Conservation (phyloP, 305 asterid species). For the Ajuga reptans region DNA sequence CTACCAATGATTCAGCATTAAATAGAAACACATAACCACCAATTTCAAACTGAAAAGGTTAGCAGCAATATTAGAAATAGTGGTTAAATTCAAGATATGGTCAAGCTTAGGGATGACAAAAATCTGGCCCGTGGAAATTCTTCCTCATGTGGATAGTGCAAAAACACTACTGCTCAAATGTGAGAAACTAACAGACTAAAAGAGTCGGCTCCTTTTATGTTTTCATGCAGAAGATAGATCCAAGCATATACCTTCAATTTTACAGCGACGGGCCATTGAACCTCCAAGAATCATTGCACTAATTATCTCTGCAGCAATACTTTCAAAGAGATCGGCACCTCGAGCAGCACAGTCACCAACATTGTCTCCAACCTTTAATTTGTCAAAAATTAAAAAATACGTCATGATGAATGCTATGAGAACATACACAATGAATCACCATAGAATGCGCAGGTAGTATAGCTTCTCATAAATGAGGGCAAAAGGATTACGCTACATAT, state of each 20-base stretch:
- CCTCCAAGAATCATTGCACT: slow-evolving; percentile 99
- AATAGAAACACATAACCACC: background rate
- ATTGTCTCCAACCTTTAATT: slow-evolving; percentile 89
- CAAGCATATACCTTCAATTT: slow-evolving; percentile 66
- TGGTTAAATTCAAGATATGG: slow-evolving; percentile 8
- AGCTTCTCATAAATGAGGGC: background rate
- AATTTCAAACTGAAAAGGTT: background rate
- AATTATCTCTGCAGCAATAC: slow-evolving; percentile 98
- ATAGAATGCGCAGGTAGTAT: slow-evolving; percentile 1
- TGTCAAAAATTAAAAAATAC: slow-evolving; percentile 18
- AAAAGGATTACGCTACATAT: background rate
- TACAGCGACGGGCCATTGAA: slow-evolving; percentile 91
- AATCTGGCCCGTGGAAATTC: background rate
- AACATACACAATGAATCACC: background rate
- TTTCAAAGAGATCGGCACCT: slow-evolving; percentile 98
- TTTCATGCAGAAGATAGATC: slow-evolving; percentile 10
- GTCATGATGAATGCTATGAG: slow-evolving; percentile 2
- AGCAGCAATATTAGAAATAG: slow-evolving; percentile 1
- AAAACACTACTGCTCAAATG: background rate
- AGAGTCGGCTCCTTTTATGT: background rate
- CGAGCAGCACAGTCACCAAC: slow-evolving; percentile 99
- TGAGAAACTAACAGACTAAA: slow-evolving; percentile 16
- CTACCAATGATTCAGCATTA: background rate
- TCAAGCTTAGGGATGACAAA: background rate
- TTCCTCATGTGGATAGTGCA: background rate